Conservation (phyloP, 2,329 filamentous ascomycete genomes). For the Hortaea sp. region DNA sequence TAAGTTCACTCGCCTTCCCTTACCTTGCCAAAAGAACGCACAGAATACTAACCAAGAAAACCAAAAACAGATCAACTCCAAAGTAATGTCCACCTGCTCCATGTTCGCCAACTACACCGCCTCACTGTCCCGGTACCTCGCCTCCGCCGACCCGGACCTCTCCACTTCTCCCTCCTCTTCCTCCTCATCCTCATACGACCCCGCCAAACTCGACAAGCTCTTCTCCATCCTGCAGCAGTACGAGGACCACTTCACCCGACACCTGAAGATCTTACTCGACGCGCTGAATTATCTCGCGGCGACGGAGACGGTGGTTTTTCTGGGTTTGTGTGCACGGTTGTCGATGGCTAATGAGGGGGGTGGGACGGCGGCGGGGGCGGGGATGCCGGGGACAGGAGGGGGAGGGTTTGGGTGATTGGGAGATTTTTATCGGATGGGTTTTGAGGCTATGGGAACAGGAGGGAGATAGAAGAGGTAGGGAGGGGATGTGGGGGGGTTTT, state of each 20-base stretch:
- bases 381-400: neutral
- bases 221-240: conserved; percentile 84
- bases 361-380: neutral
- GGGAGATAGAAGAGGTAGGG: too few relatives aligned
- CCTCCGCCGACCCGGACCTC: conserved; percentile 73
- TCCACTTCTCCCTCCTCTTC: conserved; percentile 31
- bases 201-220: conserved; percentile 59
- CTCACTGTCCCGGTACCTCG: conserved; percentile 74
- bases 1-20: conserved; percentile 34
- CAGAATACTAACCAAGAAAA: neutral
- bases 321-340: conserved; percentile 75
- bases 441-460: too few relatives aligned
- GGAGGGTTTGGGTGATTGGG: neutral
- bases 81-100: conserved; percentile 90
- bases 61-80: conserved; percentile 72
- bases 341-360: conserved; percentile 69
- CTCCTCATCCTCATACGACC: conserved; percentile 32
- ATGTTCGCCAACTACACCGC: conserved; percentile 87
- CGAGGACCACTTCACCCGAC: conserved; percentile 83
- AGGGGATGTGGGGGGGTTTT: too few relatives aligned
- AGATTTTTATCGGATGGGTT: too few relatives aligned
- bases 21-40: neutral
- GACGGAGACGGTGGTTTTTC: conserved; percentile 87
- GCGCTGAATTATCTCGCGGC: conserved; percentile 95
- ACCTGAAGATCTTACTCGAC: conserved; percentile 87